Conservation (phyloP, 176 grass and related monocot species). For the Carex littledalei region DNA sequence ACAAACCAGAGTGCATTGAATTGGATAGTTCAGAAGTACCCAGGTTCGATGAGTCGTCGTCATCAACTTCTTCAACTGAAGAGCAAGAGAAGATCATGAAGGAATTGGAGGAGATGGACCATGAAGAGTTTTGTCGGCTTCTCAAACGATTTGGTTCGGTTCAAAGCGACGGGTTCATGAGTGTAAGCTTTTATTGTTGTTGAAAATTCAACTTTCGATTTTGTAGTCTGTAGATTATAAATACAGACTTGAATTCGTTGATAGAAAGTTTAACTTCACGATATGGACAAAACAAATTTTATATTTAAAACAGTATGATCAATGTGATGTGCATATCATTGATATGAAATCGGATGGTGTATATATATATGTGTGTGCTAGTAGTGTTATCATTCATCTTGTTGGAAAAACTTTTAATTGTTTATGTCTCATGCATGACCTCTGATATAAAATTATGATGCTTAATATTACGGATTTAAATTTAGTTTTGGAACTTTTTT, state of each 20-base stretch:
- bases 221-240: neutral
- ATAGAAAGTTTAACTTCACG: neutral
- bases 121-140: neutral
- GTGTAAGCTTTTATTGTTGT: slow-evolving; percentile 7
- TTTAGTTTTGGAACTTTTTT: neutral
- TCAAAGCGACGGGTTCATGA: slow-evolving; percentile 24
- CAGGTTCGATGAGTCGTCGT: slow-evolving; percentile 6
- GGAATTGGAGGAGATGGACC: neutral
- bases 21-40: slow-evolving; percentile 14
- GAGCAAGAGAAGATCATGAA: slow-evolving; percentile 22
- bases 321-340: no score
- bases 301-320: no score
- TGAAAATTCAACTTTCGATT: neutral
- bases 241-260: neutral
- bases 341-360: neutral
- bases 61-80: neutral
- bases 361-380: neutral
- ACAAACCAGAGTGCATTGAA: slow-evolving; percentile 17
- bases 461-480: no score
- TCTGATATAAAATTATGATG: no score
- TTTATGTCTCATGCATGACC: no score
- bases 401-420: no score
- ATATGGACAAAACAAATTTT: neutral
- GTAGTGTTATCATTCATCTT: no score
- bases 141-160: neutral